Conservation (phyloP, 768 basidiomycete genomes). For the Rossbeevera mucosa region DNA sequence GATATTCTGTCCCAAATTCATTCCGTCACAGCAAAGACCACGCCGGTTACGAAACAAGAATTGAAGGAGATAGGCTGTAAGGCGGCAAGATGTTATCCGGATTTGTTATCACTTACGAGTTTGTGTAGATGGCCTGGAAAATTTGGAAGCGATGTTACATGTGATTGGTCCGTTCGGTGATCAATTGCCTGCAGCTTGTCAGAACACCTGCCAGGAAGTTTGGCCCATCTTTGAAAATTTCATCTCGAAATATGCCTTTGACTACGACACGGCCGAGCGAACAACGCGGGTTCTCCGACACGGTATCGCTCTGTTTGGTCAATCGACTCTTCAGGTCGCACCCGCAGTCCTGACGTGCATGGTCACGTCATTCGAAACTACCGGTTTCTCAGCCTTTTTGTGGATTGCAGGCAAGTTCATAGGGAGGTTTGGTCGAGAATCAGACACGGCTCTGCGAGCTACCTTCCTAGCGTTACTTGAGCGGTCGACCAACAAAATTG, state of each 20-base stretch:
- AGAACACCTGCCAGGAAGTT: conserved; percentile 69
- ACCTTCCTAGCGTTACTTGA: conserved; percentile 69
- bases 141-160: conserved; percentile 86
- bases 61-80: conserved; percentile 63
- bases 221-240: conserved; percentile 84
- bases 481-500: conserved; percentile 65
- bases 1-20: conserved; percentile 82
- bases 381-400: conserved; percentile 80
- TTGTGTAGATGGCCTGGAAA: conserved; percentile 75
- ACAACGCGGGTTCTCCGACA: conserved; percentile 80
- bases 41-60: conserved; percentile 63
- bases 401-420: conserved; percentile 93
- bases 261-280: conserved; percentile 76
- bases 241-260: conserved; percentile 69
- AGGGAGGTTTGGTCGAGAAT: conserved; percentile 67
- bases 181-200: conserved; percentile 75
- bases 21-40: conserved; percentile 48
- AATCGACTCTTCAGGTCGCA: conserved; percentile 59
- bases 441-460: conserved; percentile 48
- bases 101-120: conserved; percentile 8
- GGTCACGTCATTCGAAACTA: conserved; percentile 71
- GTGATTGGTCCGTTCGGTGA: conserved; percentile 81
- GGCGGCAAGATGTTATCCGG: conserved; percentile 22
- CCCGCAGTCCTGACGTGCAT: conserved; percentile 71
- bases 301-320: conserved; percentile 77